Conservation (phyloP, 176 grass and related monocot genomes). For the Calamus simplicifolius region DNA sequence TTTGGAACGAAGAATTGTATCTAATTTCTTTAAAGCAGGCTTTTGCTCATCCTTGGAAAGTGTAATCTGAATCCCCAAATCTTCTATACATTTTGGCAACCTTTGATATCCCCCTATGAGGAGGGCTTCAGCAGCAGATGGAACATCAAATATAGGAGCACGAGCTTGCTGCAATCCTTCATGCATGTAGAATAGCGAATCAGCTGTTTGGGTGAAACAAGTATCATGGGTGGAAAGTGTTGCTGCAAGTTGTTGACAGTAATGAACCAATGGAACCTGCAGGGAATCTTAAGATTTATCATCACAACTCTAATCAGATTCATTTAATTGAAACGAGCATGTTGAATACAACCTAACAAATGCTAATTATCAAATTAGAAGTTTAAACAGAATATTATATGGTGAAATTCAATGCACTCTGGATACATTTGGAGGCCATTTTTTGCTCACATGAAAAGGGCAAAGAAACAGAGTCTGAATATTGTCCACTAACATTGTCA, state of each 20-base stretch:
- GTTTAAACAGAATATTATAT: no score
- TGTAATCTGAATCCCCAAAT: slow-evolving; percentile 57
- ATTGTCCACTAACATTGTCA: no score
- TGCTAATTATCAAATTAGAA: no score
- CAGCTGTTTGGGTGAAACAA: slow-evolving; percentile 96
- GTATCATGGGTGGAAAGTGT: slow-evolving; percentile 84
- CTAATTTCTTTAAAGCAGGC: slow-evolving; percentile 67
- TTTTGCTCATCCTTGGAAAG: slow-evolving; percentile 75
- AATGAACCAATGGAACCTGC: slow-evolving; percentile 85
- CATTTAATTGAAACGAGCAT: no score
- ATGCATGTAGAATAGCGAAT: slow-evolving; percentile 79
- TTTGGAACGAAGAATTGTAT: slow-evolving; percentile 67
- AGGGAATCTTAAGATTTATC: not conserved
- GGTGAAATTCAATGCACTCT: no score
- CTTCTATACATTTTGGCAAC: slow-evolving; percentile 81
- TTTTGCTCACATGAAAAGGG: no score
- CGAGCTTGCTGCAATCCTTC: slow-evolving; percentile 62
- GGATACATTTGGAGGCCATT: no score
- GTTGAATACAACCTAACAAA: no score
- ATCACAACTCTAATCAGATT: not conserved
- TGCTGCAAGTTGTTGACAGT: slow-evolving; percentile 88
- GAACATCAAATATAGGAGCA: slow-evolving; percentile 92
- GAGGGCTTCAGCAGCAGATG: slow-evolving; percentile 90
- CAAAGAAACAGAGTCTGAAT: no score
- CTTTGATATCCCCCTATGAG: slow-evolving; percentile 65